Percentiles rank a stretch among this genome's conserved stretches.
phyloP scores from a whole-genome alignment of 2,329 filamentous ascomycete species.

The Pseudofabraea citricarpa region DNA sequence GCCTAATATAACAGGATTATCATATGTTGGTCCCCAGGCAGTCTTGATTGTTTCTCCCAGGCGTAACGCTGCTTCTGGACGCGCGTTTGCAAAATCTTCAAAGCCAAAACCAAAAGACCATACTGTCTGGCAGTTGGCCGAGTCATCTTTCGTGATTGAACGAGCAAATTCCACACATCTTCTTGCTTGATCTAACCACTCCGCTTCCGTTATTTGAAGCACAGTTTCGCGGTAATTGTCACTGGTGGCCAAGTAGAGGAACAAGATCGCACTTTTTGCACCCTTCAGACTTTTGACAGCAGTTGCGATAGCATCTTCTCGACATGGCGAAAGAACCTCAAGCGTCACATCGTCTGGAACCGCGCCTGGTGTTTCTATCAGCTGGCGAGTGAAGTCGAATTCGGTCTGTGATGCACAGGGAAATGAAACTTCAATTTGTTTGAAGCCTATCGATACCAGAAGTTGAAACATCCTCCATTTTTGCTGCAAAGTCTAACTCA shows the following conservation, averaged over 20 bases:
- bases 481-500: constrained; percentile 45
- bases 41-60: constrained; percentile 87
- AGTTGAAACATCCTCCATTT: constrained; percentile 92
- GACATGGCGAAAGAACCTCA: constrained; percentile 84
- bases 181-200: constrained; percentile 73
- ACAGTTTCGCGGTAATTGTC: constrained; percentile 86
- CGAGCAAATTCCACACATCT: constrained; percentile 78
- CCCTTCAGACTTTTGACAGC: constrained; percentile 83
- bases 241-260: constrained; percentile 90
- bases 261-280: constrained; percentile 83
- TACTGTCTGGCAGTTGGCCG: constrained; percentile 44
- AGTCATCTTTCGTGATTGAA: constrained; percentile 76
- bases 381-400: constrained; percentile 81
- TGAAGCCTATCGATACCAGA: constrained; percentile 84
- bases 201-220: constrained; percentile 75
- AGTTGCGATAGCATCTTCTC: constrained; percentile 77
- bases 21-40: constrained; percentile 75
- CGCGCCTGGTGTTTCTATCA: constrained; percentile 75
- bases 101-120: constrained; percentile 78
- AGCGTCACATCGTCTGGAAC: constrained; percentile 83
- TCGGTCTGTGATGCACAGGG: constrained; percentile 88
- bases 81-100: constrained; percentile 83
- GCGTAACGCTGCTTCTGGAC: constrained; percentile 70
- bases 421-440: constrained; percentile 94
- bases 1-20: constrained; percentile 87